phyloP scores from a whole-genome alignment of 139 green algal species.

The Pseudopediastrum boryanum region DNA sequence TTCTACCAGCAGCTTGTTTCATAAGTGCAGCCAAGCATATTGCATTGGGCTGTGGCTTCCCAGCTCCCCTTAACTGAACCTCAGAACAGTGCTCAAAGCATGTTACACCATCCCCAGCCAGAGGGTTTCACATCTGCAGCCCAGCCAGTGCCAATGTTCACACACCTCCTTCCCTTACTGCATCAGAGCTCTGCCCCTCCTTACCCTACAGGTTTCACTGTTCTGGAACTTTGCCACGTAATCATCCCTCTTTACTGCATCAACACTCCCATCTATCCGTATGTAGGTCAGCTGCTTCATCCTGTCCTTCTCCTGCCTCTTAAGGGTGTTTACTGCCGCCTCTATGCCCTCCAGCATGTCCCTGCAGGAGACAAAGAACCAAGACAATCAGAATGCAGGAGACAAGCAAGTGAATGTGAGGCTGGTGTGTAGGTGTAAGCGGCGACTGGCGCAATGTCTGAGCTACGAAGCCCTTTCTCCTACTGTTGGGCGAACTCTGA shows the following conservation, averaged over 20 bases:
- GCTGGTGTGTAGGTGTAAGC: neutral
- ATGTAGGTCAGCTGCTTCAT: conserved; percentile 64
- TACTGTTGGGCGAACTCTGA: too few species aligned
- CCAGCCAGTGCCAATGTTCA: too few species aligned
- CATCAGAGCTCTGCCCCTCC: neutral
- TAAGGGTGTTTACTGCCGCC: conserved; percentile 47
- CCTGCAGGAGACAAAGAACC: too few species aligned
- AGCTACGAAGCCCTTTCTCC: too few species aligned
- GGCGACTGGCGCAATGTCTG: neutral
- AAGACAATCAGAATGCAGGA: too few species aligned
- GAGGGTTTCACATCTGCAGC: neutral
- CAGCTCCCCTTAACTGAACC: too few species aligned
- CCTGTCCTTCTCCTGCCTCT: conserved; percentile 28
- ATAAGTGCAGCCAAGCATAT: too few species aligned
- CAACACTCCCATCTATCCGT: conserved; percentile 82
- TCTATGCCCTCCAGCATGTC: conserved; percentile 81
- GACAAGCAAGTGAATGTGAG: too few species aligned
- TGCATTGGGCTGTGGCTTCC: too few species aligned
- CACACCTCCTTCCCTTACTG: neutral
- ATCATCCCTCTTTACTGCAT: conserved; percentile 44
- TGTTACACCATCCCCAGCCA: neutral
- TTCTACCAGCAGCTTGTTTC: too few species aligned
- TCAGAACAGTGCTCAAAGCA: too few species aligned
- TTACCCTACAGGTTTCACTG: conserved; percentile 46
- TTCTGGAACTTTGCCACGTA: conserved; percentile 67